Conservation (phyloP, 768 basidiomycete genomes). For the Xerocomus spinulosus region DNA sequence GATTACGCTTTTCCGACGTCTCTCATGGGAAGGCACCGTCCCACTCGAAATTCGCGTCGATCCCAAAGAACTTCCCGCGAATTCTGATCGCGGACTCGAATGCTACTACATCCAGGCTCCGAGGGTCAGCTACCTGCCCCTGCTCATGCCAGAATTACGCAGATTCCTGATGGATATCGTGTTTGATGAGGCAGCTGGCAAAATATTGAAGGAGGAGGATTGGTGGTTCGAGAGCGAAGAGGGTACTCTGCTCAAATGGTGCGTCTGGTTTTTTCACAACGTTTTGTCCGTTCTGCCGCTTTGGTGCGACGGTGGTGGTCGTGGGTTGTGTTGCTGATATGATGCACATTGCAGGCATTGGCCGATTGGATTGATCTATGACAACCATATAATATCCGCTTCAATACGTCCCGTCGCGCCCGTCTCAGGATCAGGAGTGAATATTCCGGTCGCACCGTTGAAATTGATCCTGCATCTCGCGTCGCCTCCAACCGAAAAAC, state of each 20-base stretch:
- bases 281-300: background rate
- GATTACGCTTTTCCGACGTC: constrained; percentile 78
- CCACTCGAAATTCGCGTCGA: constrained; percentile 88
- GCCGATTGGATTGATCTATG: constrained; percentile 93
- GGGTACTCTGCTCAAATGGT: constrained; percentile 86
- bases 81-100: constrained; percentile 84
- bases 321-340: constrained; percentile 8
- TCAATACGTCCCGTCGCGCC: constrained; percentile 43
- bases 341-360: constrained; percentile 73
- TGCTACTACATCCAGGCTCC: constrained; percentile 90
- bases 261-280: constrained; percentile 22
- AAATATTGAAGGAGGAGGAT: constrained; percentile 76
- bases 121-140: constrained; percentile 87
- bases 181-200: constrained; percentile 79
- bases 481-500: constrained; percentile 81
- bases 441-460: constrained; percentile 48
- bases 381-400: constrained; percentile 67
- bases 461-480: constrained; percentile 84
- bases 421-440: constrained; percentile 39
- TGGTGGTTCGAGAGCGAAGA: constrained; percentile 98
- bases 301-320: background rate
- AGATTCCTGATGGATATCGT: constrained; percentile 89
- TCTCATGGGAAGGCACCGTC: constrained; percentile 89
- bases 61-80: constrained; percentile 83
- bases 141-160: constrained; percentile 84